Evolutionary conservation across 805 yeast genomes (phyloP).

Genomic region (Tetrapisispora iriomotensis): DNA sequence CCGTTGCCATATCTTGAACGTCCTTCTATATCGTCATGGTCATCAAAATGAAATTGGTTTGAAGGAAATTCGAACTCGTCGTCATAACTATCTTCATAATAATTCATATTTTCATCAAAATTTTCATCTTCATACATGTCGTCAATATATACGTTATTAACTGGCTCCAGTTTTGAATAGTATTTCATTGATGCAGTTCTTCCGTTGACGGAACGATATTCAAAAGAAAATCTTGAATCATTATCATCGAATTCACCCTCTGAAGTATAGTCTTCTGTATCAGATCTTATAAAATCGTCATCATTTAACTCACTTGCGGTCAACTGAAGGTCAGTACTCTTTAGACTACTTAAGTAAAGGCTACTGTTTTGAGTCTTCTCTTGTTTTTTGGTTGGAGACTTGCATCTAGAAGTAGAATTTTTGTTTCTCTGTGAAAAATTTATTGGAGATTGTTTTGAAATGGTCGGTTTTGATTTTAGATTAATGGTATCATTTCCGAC

Average conservation of each 20-base stretch:
- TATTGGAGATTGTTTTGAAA: too few species aligned
- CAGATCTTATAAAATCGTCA: too few species aligned
- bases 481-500: conserved; percentile 1
- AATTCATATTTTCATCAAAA: conserved; percentile 35
- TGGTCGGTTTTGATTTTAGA: too few species aligned
- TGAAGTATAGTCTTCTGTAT: conserved; percentile 4
- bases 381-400: too few species aligned
- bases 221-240: conserved; percentile 39
- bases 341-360: too few species aligned
- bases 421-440: too few species aligned
- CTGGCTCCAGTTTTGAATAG: conserved; percentile 31
- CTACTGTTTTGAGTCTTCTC: too few species aligned
- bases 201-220: conserved; percentile 36
- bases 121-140: conserved; percentile 34
- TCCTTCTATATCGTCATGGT: conserved; percentile 17
- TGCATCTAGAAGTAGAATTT: too few species aligned
- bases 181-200: conserved; percentile 46
- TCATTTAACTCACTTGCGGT: too few species aligned
- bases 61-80: conserved; percentile 28
- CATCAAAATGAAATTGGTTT: conserved; percentile 18
- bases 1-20: too few species aligned
- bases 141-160: conserved; percentile 27
- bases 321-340: too few species aligned
- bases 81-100: conserved; percentile 16
- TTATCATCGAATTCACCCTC: conserved; percentile 18